Conservation (phyloP, 208 protist genomes). For the Trypanosoma cruzi region DNA sequence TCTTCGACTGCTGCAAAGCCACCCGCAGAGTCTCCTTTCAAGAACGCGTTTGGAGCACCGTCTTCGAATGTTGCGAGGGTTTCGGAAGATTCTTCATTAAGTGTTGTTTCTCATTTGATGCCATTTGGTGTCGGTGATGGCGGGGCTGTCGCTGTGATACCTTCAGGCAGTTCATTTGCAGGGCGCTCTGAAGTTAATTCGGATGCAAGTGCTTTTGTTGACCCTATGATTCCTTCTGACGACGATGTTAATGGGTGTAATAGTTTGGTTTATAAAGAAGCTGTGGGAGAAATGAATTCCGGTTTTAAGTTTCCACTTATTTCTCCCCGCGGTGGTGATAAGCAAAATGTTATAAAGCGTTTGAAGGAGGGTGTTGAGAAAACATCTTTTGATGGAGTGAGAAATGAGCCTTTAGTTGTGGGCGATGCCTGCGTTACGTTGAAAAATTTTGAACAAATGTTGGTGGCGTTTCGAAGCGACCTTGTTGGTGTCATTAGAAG, state of each 20-base stretch:
- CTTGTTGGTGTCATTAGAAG: neutral
- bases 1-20: neutral
- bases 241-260: no score
- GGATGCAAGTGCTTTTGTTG: neutral
- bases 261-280: no score
- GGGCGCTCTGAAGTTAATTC: no score
- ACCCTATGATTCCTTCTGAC: neutral
- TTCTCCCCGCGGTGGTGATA: no score
- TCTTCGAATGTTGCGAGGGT: neutral
- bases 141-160: no score
- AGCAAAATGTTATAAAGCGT: no score
- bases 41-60: neutral
- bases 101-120: no score
- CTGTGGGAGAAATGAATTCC: neutral
- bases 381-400: neutral
- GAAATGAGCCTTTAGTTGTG: neutral
- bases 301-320: neutral
- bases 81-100: neutral
- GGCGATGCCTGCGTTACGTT: neutral
- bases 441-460: neutral
- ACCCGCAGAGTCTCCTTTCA: neutral
- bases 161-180: no score
- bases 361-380: no score
- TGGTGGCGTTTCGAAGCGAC: neutral
- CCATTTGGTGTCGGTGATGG: no score